Percentiles rank a stretch among this genome's conserved stretches.
Conservation (phyloP, 2,329 filamentous ascomycete genomes). For the Ceratocystis diversiconidia region DNA sequence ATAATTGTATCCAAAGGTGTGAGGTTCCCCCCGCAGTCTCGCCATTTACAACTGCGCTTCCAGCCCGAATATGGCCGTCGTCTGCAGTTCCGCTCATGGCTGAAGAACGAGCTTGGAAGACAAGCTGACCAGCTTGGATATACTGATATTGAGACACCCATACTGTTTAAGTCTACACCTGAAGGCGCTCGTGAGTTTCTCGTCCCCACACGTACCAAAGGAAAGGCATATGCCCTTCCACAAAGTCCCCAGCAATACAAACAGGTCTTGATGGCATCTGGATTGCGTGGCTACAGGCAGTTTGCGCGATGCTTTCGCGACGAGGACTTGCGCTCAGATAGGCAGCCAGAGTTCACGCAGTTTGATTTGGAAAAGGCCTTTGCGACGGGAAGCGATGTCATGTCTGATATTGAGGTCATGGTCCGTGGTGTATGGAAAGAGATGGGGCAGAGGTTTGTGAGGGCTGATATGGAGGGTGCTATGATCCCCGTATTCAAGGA, state of each 20-base stretch:
- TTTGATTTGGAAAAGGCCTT: constrained; percentile 93
- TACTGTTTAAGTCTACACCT: constrained; percentile 93
- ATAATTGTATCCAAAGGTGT: constrained; percentile 64
- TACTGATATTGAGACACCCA: constrained; percentile 74
- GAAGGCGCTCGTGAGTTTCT: constrained; percentile 92
- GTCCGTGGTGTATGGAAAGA: constrained; percentile 40
- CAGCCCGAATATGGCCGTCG: constrained; percentile 51
- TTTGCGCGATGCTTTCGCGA: constrained; percentile 92
- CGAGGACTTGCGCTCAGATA: constrained; percentile 79
- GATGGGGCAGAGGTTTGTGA: constrained; percentile 31
- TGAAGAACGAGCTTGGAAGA: constrained; percentile 39
- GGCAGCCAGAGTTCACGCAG: constrained; percentile 95
- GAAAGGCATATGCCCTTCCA: constrained; percentile 74
- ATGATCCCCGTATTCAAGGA: constrained; percentile 22
- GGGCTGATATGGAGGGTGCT: constrained; percentile 23
- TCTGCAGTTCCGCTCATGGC: constrained; percentile 53
- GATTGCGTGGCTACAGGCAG: constrained; percentile 72
- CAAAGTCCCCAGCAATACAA: constrained; percentile 99
- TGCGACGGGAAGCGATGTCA: constrained; percentile 56
- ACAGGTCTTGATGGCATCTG: constrained; percentile 89
- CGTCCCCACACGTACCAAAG: constrained; percentile 66
- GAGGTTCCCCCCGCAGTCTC: constrained; percentile 56
- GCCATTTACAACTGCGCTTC: constrained; percentile 76
- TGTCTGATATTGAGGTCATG: constrained; percentile 38
- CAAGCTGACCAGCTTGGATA: constrained; percentile 46